Percentiles rank a stretch among this genome's conserved stretches.
Conservation (phyloP, 352 stramenopile species). For the Pythium aristosporum region DNA sequence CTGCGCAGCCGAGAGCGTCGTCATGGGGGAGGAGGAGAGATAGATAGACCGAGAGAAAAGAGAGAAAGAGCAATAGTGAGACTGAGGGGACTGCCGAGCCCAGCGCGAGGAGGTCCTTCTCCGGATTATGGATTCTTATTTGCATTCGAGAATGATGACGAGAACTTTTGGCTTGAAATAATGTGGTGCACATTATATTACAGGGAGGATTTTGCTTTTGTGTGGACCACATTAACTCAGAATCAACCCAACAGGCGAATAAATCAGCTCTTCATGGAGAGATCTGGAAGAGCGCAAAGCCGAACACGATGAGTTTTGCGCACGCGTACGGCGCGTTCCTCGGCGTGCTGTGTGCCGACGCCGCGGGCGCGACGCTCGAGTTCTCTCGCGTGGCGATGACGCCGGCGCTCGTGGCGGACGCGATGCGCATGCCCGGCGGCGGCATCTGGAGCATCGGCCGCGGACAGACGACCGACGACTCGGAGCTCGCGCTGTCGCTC, state of each 20-base stretch:
- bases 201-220: too few species aligned
- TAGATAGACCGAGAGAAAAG: neutral
- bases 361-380: constrained; percentile 55
- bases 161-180: constrained; percentile 22
- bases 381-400: constrained; percentile 37
- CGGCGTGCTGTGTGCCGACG: constrained; percentile 47
- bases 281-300: neutral
- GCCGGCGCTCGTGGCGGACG: constrained; percentile 21
- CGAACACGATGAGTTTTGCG: constrained; percentile 25
- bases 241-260: constrained; percentile 3
- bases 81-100: neutral
- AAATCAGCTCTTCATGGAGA: too few species aligned
- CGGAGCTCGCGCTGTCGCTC: constrained; percentile 51
- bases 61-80: neutral
- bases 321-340: constrained; percentile 50
- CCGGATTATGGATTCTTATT: neutral
- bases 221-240: constrained; percentile 1
- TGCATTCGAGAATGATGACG: constrained; percentile 24
- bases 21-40: neutral
- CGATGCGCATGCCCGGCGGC: constrained; percentile 55
- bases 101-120: too few species aligned
- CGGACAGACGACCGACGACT: constrained; percentile 67
- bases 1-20: constrained; percentile 27
- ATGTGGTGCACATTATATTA: constrained; percentile 5
- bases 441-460: constrained; percentile 37